Evolutionary conservation across 805 yeast genomes (phyloP), one percentile per base, ranked within the genome.

Genomic region (Starmerella cellae): DNA sequence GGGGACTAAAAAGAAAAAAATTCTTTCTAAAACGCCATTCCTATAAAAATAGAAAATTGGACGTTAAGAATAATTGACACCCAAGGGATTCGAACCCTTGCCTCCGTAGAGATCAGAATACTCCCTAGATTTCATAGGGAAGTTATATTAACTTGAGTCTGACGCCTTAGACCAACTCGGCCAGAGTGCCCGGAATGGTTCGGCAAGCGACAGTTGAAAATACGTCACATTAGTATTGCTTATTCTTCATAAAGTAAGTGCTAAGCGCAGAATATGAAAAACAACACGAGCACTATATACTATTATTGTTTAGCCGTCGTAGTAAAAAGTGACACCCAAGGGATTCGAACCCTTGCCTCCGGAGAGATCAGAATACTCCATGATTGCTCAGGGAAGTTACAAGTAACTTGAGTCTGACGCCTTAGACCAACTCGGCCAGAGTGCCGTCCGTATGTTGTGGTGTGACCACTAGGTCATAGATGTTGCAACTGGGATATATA

Each of bases 321-420:
- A n/a, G n/a, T n/a, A 40, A 35, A 38, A 33, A 19, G 21, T 48
- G 52, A 48, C 51, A 49, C 43, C 52, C 45, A 49, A 35, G 52
- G 52, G 52, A 48, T 48, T 48, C 50, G 52, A 48, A 48, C 52
- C 52, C 52, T 35, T 47, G 52, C 52, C 52, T 48, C 52, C 52
- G 52, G 43, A 48, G 52, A 48, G 52, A 48, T 45, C 51, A 48
- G 52, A 48, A 48, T 46, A 49, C 52, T 45, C 52, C 45, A 35
- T 24, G 20, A 20, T 27, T 46, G 18, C 16, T 29, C 41, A 30
- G 46, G 51, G 44, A 48, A 46, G 39, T 14, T 17, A n/a, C n/a
- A n/a, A n/a, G n/a, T 32, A 37, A 41, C 52, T 48, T 48, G 52
- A 48, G 52, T 48, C 52, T 48, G 51, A 45, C 52, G 52, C 52